Conservation (phyloP, 148 eudicot genomes). For the Simmondsia chinensis region DNA sequence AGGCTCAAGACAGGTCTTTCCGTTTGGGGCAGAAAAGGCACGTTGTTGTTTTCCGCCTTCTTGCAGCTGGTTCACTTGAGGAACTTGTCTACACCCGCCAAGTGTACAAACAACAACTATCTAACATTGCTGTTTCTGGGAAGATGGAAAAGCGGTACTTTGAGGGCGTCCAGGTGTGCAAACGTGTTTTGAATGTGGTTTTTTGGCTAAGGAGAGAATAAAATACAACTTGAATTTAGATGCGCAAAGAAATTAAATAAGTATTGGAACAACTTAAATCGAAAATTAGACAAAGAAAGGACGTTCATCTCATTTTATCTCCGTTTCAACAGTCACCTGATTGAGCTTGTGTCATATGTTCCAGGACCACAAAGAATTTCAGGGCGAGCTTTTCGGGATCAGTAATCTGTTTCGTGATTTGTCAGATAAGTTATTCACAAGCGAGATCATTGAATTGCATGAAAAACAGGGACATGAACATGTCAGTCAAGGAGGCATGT, state of each 20-base stretch:
- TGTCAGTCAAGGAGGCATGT: constrained; percentile 7
- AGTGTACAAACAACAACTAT: constrained; percentile 91
- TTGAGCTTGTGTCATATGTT: too few relatives aligned
- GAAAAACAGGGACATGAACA: constrained; percentile 38
- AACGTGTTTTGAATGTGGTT: background rate
- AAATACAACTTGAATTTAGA: too few relatives aligned
- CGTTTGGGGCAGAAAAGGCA: constrained; percentile 96
- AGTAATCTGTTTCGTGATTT: constrained; percentile 86
- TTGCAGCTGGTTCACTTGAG: constrained; percentile 95
- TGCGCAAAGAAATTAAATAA: too few relatives aligned
- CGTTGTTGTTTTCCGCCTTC: constrained; percentile 86
- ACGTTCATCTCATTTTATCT: too few relatives aligned
- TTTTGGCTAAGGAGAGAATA: too few relatives aligned
- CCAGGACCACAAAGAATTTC: constrained; percentile 88
- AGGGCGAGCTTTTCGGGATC: constrained; percentile 94
- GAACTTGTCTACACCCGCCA: constrained; percentile 89
- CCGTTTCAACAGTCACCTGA: too few relatives aligned
- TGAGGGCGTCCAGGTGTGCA: constrained; percentile 90
- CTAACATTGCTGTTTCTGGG: constrained; percentile 90
- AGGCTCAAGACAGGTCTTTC: constrained; percentile 95
- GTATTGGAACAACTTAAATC: too few relatives aligned
- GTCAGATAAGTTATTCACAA: constrained; percentile 84
- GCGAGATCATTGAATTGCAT: constrained; percentile 74
- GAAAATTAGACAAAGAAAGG: too few relatives aligned
- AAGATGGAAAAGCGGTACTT: constrained; percentile 90